A percentile compares a stretch with the other conserved stretches of the same genome.
Evolutionary conservation across 176 grass and related monocot species (phyloP).

Genomic region (Olyra latifolia): DNA sequence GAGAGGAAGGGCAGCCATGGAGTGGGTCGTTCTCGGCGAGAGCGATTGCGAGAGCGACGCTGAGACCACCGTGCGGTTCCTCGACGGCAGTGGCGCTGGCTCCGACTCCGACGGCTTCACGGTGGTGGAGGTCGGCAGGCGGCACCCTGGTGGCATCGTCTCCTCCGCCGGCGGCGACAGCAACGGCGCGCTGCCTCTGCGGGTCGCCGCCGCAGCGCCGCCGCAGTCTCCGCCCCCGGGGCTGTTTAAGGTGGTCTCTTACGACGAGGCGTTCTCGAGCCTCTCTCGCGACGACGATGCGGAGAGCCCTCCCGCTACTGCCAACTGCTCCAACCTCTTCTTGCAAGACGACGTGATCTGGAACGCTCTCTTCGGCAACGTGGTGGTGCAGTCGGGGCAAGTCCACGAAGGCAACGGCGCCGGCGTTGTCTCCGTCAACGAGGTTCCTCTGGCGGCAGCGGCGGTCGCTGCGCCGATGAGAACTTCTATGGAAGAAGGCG

Average conservation of each 20-base stretch:
- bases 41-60: background rate
- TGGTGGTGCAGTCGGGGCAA: too few relatives aligned
- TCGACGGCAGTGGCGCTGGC: background rate
- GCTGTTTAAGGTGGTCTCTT: background rate
- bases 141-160: background rate
- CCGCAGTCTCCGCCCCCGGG: background rate
- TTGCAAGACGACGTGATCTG: background rate
- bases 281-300: background rate
- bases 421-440: too few relatives aligned
- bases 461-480: too few relatives aligned
- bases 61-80: background rate
- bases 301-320: too few relatives aligned
- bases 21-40: slow-evolving; percentile 17
- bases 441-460: too few relatives aligned
- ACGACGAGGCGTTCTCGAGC: background rate
- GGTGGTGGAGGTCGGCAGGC: background rate
- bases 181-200: background rate
- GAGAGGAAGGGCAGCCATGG: too few relatives aligned
- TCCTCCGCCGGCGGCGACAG: background rate
- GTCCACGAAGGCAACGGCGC: too few relatives aligned
- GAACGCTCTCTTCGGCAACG: too few relatives aligned
- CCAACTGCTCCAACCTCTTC: too few relatives aligned
- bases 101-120: background rate
- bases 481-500: background rate
- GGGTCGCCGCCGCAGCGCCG: background rate